A percentile compares a stretch with the other conserved stretches of the same genome.
Conservation (phyloP, 2,329 filamentous ascomycete species). For the Iodosphaeria phyllophila region DNA sequence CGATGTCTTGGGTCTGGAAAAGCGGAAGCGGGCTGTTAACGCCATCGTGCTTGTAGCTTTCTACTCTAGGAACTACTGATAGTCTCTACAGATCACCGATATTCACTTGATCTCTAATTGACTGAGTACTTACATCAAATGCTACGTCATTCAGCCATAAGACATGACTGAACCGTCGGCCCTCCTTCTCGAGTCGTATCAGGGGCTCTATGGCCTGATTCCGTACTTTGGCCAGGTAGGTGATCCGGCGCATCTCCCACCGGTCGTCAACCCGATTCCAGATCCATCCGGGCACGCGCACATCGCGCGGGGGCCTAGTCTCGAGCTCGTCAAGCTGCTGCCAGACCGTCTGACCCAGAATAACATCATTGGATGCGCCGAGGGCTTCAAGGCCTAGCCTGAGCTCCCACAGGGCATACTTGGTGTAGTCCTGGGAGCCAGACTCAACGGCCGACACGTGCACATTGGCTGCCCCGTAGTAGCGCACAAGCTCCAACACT, state of each 20-base stretch:
- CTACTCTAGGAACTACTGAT: too few species aligned
- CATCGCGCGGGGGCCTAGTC: conserved; percentile 14
- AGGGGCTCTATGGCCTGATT: conserved; percentile 45
- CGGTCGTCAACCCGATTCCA: conserved; percentile 26
- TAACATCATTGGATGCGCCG: conserved; percentile 33
- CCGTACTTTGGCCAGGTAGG: conserved; percentile 44
- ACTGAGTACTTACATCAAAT: conserved; percentile 24
- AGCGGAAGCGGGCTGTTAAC: background rate
- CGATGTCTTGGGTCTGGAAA: conserved; percentile 22
- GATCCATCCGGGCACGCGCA: conserved; percentile 40
- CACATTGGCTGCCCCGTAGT: conserved; percentile 41
- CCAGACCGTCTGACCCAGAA: conserved; percentile 32
- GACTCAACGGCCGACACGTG: conserved; percentile 49
- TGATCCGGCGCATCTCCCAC: conserved; percentile 44
- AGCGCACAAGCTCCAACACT: conserved; percentile 33
- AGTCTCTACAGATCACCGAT: background rate
- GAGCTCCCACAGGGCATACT: conserved; percentile 38
- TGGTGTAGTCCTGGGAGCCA: conserved; percentile 48
- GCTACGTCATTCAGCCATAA: conserved; percentile 44
- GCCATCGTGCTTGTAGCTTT: too few species aligned
- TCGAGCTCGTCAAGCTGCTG: conserved; percentile 37
- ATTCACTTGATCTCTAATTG: background rate
- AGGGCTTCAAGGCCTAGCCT: conserved; percentile 29
- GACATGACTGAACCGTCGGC: conserved; percentile 33
- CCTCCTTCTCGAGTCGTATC: conserved; percentile 25